Percentiles rank a stretch among this genome's conserved stretches.
Conservation (phyloP, 257 asterid genomes). For the Ophiorrhiza pumila region DNA sequence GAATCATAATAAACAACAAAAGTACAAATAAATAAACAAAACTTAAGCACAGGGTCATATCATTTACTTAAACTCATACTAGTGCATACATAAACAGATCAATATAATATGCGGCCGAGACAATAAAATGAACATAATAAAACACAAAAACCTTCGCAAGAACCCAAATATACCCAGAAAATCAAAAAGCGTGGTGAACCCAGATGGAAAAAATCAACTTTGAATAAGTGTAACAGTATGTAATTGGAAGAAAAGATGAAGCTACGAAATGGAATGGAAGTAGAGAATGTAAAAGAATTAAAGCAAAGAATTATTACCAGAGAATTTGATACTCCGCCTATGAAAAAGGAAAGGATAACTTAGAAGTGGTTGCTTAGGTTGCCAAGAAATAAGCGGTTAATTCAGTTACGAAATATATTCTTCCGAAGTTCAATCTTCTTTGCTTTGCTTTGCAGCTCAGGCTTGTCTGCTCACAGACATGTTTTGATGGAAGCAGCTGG, state of each 20-base stretch:
- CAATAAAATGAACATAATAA: not conserved
- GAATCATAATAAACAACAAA: not conserved
- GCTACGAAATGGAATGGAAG: conserved; percentile 23
- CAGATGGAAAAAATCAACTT: not conserved
- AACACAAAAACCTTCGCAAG: not conserved
- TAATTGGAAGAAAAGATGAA: conserved; percentile 14
- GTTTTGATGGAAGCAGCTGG: not conserved
- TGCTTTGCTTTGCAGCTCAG: not conserved
- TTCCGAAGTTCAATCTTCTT: conserved; percentile 16
- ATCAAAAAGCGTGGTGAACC: not conserved
- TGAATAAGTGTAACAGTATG: not conserved
- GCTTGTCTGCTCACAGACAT: not conserved
- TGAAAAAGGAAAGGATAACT: conserved; percentile 18
- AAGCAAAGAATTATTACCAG: conserved; percentile 42
- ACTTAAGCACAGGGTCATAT: too few species aligned
- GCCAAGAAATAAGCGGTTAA: not conserved
- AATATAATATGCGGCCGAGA: too few species aligned
- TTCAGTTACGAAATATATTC: conserved; percentile 12
- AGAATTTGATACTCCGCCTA: conserved; percentile 9
- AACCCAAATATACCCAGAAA: not conserved
- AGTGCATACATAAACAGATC: too few species aligned
- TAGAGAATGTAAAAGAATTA: conserved; percentile 25
- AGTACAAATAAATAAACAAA: too few species aligned
- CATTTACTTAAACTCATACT: too few species aligned
- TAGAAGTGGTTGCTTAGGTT: not conserved